These are phyloP conservation scores for Suhomyces tanzawaensis DNA, from an alignment of 805 yeast genomes.

Conservation along the genomic window DNA sequence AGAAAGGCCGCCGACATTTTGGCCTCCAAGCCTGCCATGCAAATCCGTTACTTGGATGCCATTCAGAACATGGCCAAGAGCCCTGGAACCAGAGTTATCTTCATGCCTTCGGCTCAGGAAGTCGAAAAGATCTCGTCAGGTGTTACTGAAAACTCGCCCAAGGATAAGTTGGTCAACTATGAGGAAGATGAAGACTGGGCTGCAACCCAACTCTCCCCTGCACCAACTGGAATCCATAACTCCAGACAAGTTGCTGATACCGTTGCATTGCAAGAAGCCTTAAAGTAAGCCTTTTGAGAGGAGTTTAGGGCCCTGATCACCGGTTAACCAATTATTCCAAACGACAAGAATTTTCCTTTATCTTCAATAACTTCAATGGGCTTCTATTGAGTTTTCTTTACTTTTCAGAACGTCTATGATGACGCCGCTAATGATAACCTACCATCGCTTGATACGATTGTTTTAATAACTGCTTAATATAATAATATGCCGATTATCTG, in stretches of 20 bases:
- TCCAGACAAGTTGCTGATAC: slow-evolving; percentile 18
- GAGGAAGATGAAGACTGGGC: slow-evolving; percentile 28
- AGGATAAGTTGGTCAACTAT: slow-evolving; percentile 11
- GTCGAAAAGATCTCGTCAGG: slow-evolving; percentile 35
- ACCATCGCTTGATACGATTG: too few relatives aligned
- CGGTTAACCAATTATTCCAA: too few relatives aligned
- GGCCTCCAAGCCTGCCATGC: slow-evolving; percentile 75
- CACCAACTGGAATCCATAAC: slow-evolving; percentile 7
- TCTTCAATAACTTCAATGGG: too few relatives aligned
- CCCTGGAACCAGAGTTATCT: slow-evolving; percentile 65
- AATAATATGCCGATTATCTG: too few relatives aligned
- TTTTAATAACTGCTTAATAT: too few relatives aligned
- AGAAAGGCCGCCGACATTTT: slow-evolving; percentile 75
- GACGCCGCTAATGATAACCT: too few relatives aligned
- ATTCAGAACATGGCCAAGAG: slow-evolving; percentile 68
- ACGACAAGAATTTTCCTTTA: too few relatives aligned
- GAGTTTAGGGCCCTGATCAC: too few relatives aligned
- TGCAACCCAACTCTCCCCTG: slow-evolving; percentile 10
- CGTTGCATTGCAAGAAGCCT: slow-evolving; percentile 35
- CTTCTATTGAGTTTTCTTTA: too few relatives aligned
- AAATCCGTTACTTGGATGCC: slow-evolving; percentile 75
- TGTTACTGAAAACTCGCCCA: slow-evolving; percentile 10
- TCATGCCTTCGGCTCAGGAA: slow-evolving; percentile 59
- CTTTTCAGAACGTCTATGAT: too few relatives aligned
- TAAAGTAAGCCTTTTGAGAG: slow-evolving; percentile 7